Percentiles rank a stretch among this genome's conserved stretches.
phyloP scores from a whole-genome alignment of 352 stramenopile species.

The Pythium phragmiticola region DNA sequence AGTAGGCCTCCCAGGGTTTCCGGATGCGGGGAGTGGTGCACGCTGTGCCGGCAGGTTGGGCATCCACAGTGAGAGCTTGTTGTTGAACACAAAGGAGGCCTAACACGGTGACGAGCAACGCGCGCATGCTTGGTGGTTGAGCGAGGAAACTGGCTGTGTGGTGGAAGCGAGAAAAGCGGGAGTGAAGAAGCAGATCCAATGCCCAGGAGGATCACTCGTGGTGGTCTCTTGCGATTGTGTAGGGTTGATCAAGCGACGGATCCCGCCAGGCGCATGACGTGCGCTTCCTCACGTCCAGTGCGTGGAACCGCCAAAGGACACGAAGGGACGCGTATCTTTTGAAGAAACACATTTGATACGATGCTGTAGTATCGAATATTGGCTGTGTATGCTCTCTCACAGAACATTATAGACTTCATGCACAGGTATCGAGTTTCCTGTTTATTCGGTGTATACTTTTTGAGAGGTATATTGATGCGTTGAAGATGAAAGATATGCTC shows the following conservation, averaged over 20 bases:
- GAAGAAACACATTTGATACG: not conserved
- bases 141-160: too few relatives aligned
- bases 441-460: too few relatives aligned
- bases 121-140: not conserved
- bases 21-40: not conserved
- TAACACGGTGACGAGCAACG: not conserved
- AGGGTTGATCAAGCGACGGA: not conserved
- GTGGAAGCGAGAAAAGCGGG: too few relatives aligned
- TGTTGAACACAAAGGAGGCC: not conserved
- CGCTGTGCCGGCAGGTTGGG: not conserved
- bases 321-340: conserved; percentile 11
- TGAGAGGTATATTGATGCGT: too few relatives aligned
- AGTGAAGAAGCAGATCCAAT: not conserved
- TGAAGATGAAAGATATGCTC: too few relatives aligned
- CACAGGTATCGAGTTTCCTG: too few relatives aligned
- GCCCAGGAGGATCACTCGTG: not conserved
- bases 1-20: too few relatives aligned
- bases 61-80: not conserved
- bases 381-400: not conserved
- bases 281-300: too few relatives aligned
- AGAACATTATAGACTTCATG: not conserved
- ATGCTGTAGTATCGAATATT: not conserved
- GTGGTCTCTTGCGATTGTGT: not conserved
- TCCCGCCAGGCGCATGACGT: not conserved
- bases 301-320: not conserved